Evolutionary conservation across 2,329 filamentous ascomycete species (phyloP).

Genomic region (Talaromyces pinophilus): DNA sequence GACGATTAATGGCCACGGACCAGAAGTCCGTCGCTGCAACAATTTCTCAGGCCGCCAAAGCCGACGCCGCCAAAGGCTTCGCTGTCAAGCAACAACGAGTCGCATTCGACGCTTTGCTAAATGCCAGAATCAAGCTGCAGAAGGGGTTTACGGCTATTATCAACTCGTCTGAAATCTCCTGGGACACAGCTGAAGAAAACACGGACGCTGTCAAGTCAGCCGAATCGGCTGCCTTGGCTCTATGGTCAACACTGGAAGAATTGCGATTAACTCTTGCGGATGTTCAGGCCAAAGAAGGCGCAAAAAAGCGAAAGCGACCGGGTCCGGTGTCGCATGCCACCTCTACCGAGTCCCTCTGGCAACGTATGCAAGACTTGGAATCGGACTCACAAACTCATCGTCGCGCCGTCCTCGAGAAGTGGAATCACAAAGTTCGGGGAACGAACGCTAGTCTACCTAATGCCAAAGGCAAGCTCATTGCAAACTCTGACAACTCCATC

Average conservation of each 20-base stretch:
- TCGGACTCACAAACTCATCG: constrained; percentile 60
- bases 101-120: constrained; percentile 83
- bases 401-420: constrained; percentile 78
- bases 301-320: constrained; percentile 51
- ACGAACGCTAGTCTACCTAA: constrained; percentile 54
- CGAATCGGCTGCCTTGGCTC: constrained; percentile 78
- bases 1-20: constrained; percentile 67
- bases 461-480: constrained; percentile 62
- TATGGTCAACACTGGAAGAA: constrained; percentile 71
- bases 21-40: constrained; percentile 67
- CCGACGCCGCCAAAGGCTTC: constrained; percentile 79
- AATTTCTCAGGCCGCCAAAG: constrained; percentile 66
- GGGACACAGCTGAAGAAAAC: constrained; percentile 29
- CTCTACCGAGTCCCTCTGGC: constrained; percentile 69
- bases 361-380: constrained; percentile 68
- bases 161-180: constrained; percentile 59
- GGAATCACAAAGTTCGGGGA: constrained; percentile 76
- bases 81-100: constrained; percentile 85
- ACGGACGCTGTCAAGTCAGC: constrained; percentile 67
- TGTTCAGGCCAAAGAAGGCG: constrained; percentile 35
- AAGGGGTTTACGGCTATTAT: constrained; percentile 85
- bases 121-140: constrained; percentile 87
- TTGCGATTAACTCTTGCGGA: constrained; percentile 44
- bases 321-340: constrained; percentile 54
- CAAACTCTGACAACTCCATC: constrained; percentile 51